Evolutionary conservation across 2,329 filamentous ascomycete species (phyloP).

Genomic region (Thelonectria olida): DNA sequence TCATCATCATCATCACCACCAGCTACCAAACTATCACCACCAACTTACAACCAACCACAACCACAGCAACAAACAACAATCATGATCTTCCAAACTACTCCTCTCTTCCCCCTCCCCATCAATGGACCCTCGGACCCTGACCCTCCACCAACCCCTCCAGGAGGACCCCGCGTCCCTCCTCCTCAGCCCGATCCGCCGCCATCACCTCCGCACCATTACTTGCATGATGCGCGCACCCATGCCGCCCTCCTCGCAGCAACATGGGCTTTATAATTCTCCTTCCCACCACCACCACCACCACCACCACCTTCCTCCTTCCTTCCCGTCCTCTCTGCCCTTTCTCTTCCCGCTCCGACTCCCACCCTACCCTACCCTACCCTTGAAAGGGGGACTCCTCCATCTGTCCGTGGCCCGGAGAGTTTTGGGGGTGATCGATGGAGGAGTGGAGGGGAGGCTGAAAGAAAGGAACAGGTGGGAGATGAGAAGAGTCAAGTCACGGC

Average conservation of each 20-base stretch:
- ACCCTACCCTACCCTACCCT: too few species aligned
- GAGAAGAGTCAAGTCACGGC: too few species aligned
- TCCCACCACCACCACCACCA: not conserved
- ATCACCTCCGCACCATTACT: slow-evolving; percentile 37
- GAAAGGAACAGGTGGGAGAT: not conserved
- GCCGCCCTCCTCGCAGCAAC: not conserved
- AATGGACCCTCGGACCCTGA: slow-evolving; percentile 31
- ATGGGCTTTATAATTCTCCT: not conserved
- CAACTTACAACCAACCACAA: not conserved
- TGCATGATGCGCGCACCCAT: not conserved
- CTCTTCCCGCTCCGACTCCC: too few species aligned
- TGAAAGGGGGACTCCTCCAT: not conserved
- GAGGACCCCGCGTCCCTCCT: slow-evolving; percentile 41
- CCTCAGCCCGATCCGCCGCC: slow-evolving; percentile 41
- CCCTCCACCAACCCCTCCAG: slow-evolving; percentile 41
- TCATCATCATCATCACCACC: not conserved
- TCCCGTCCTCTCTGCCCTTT: not conserved
- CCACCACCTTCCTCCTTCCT: not conserved
- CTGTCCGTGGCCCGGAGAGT: not conserved
- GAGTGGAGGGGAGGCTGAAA: not conserved
- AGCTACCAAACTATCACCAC: not conserved
- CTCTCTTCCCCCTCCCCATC: slow-evolving; percentile 7
- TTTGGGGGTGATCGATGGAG: not conserved
- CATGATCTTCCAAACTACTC: not conserved
- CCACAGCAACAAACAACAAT: not conserved